A percentile compares a stretch with the other conserved stretches of the same genome.
phyloP scores from a whole-genome alignment of 192 early-diverging fungal species.

The Paraglomus brasilianum region DNA sequence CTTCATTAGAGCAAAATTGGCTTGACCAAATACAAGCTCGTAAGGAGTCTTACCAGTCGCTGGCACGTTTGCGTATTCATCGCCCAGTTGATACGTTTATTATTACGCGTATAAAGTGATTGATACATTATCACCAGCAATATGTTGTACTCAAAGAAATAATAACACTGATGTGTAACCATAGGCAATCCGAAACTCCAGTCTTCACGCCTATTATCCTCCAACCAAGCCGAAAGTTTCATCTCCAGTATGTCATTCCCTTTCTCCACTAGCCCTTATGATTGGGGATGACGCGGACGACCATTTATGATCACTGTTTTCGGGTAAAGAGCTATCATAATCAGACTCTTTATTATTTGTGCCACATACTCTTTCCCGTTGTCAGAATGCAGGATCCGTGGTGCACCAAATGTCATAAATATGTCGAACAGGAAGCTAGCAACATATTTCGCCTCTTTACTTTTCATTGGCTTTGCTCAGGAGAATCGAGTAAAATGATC shows the following conservation, averaged over 20 bases:
- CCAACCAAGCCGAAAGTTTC: neutral
- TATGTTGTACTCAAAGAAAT: too few relatives aligned
- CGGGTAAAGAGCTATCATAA: neutral
- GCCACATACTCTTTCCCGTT: neutral
- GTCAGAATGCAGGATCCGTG: slow-evolving; percentile 3
- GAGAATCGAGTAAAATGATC: slow-evolving; percentile 11
- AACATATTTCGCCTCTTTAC: neutral
- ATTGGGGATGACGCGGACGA: neutral
- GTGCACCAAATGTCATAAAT: slow-evolving; percentile 1
- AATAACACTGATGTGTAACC: too few relatives aligned
- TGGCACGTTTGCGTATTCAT: slow-evolving; percentile 7
- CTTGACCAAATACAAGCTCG: neutral
- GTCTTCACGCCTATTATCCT: neutral
- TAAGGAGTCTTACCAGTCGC: neutral
- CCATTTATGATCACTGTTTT: slow-evolving; percentile 13
- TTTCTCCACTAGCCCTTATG: neutral
- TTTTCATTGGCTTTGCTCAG: neutral
- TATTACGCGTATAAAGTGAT: too few relatives aligned
- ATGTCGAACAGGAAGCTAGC: slow-evolving; percentile 2
- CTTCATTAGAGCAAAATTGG: too few relatives aligned
- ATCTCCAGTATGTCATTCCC: neutral
- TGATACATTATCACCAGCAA: too few relatives aligned
- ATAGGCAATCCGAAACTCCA: slow-evolving; percentile 2
- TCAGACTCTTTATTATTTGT: neutral
- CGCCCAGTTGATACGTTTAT: neutral